Base-by-base conservation (phyloP, 169 alveolate species). In the Plasmodium relictum region DNA sequence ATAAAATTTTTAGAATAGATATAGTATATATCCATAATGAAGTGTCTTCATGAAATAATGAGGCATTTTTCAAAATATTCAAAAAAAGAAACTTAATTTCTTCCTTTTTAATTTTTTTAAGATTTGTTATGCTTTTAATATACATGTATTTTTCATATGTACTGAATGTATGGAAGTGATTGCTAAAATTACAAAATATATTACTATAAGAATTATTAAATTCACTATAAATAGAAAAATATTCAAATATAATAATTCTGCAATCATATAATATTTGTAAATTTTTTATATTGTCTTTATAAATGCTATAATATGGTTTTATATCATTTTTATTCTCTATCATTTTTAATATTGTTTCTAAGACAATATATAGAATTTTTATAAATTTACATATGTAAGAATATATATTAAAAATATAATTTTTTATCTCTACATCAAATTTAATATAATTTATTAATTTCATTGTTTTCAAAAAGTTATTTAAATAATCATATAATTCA, bases 71-170 rank as follows among this genome's bases (percentile, higher is more conserved):
- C 22, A 86, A 24, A 44, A 86, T 65, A 42, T 86, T 86, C 22
- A 86, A 31, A 86, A 69, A 86, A 22, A 86, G 20, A 12, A 86
- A 86, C 65, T 86, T 86, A 3, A 86, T 86, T 86, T 86, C 92
- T 72, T 86, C 92, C n/a, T 86, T 86, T 71, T 86, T 86, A 7
- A 86, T 70, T 70, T 73, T 61, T 65, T 86, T 44, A 59, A 86
- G 20, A 86, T 86, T 86, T 18, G 56, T 70, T 58, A 86, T 71
- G 45, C 88, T 39, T 52, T 70, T 86, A 45, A 86, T 73, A 24
- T 31, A 86, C 88, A 86, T 86, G 9, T 86, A 86, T 73, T 86
- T 86, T 20, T 86, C 92, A 54, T 86, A 86, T 37, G 87, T 86
- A 41, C 92, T 86, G 31, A 86, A 86, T 2, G 59, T 18, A 18